Conservation (phyloP, 2,329 filamentous ascomycete genomes). For the Talaromyces marneffei region DNA sequence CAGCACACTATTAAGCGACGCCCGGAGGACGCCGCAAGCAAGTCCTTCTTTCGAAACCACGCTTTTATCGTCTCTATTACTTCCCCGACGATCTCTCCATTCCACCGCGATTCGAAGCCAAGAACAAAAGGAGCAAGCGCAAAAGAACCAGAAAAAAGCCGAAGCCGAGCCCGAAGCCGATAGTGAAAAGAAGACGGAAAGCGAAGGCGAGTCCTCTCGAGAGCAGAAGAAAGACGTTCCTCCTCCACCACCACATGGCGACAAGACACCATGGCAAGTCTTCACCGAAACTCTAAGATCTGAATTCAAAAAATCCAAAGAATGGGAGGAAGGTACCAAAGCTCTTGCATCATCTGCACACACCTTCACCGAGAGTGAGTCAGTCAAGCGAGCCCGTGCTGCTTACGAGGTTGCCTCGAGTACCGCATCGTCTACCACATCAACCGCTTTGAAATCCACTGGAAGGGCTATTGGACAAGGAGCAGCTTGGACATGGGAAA, state of each 20-base stretch:
- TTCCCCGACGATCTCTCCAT: conserved; percentile 35
- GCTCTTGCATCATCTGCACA: conserved; percentile 82
- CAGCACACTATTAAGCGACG: conserved; percentile 31
- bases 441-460: conserved; percentile 75
- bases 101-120: conserved; percentile 26
- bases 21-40: conserved; percentile 32
- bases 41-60: conserved; percentile 24
- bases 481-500: conserved; percentile 96
- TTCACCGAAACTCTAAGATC: conserved; percentile 93
- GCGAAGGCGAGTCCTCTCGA: conserved; percentile 40
- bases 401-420: conserved; percentile 84
- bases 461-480: conserved; percentile 83
- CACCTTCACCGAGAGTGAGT: conserved; percentile 88
- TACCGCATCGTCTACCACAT: conserved; percentile 71
- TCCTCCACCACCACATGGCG: conserved; percentile 90
- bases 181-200: conserved; percentile 29
- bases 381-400: conserved; percentile 74
- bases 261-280: conserved; percentile 98
- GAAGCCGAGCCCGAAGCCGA: conserved; percentile 40
- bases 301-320: conserved; percentile 94
- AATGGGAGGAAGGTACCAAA: conserved; percentile 99
- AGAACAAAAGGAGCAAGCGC: conserved; percentile 30
- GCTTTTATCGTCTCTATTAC: background rate
- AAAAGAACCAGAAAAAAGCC: conserved; percentile 24
- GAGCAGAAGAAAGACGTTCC: conserved; percentile 59